Conservation (phyloP, 2,329 filamentous ascomycete genomes). For the Phoma sp. region DNA sequence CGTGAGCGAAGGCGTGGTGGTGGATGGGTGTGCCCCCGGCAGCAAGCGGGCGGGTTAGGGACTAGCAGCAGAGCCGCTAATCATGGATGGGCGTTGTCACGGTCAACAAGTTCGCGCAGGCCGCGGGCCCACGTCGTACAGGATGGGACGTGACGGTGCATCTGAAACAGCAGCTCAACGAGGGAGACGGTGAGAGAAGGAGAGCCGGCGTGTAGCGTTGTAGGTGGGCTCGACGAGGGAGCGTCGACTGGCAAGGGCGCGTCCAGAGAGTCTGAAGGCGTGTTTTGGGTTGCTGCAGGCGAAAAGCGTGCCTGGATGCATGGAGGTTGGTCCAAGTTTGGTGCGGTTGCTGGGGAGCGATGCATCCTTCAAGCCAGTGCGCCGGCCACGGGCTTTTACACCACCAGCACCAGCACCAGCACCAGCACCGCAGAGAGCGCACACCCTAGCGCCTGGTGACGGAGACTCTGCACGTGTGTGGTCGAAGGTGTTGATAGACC, state of each 20-base stretch:
- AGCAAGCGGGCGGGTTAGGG: too few species aligned
- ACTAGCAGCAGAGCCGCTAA: constrained; percentile 21
- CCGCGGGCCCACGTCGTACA: constrained; percentile 15
- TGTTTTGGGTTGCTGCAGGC: constrained; percentile 2
- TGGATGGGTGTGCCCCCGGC: constrained; percentile 10
- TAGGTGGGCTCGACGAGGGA: background rate
- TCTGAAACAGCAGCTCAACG: constrained; percentile 20
- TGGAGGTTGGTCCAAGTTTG: constrained; percentile 8
- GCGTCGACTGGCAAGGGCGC: background rate
- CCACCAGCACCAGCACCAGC: background rate
- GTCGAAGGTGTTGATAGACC: background rate
- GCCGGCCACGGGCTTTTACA: background rate
- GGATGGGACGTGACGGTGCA: constrained; percentile 11
- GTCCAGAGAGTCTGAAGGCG: background rate
- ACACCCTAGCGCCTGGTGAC: too few species aligned
- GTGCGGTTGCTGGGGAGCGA: constrained; percentile 5
- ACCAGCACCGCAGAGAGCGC: too few species aligned
- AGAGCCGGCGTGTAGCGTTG: too few species aligned
- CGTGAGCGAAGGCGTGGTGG: background rate
- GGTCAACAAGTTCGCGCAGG: constrained; percentile 23
- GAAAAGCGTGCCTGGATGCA: constrained; percentile 13
- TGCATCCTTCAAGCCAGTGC: background rate
- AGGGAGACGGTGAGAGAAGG: constrained; percentile 6
- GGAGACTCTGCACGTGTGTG: too few species aligned
- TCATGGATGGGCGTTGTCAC: constrained; percentile 14